Conservation (phyloP, 2,329 filamentous ascomycete genomes). For the Fusarium beomiforme region DNA sequence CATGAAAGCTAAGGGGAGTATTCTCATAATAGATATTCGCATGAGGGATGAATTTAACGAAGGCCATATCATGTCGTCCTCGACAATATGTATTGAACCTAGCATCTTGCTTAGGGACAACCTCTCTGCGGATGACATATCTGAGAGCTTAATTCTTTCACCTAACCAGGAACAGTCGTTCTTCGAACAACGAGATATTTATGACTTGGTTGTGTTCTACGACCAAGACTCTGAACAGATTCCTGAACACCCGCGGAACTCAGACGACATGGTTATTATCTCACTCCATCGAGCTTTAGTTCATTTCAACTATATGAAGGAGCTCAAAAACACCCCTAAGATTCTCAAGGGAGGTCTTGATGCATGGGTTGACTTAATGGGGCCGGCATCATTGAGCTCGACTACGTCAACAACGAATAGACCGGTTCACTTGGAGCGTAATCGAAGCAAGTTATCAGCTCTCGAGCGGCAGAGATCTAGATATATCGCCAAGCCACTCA, state of each 20-base stretch:
- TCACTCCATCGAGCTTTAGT: constrained; percentile 82
- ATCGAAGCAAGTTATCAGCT: constrained; percentile 48
- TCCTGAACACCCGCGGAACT: constrained; percentile 44
- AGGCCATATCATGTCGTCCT: constrained; percentile 86
- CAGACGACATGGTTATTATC: constrained; percentile 67
- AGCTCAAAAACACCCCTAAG: constrained; percentile 77
- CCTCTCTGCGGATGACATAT: constrained; percentile 69
- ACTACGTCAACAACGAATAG: constrained; percentile 49
- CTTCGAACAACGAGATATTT: constrained; percentile 78
- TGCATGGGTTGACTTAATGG: constrained; percentile 87
- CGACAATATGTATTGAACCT: constrained; percentile 91
- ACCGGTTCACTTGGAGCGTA: constrained; percentile 10
- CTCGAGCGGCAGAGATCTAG: constrained; percentile 53
- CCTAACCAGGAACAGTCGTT: constrained; percentile 78
- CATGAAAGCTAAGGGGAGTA: constrained; percentile 66
- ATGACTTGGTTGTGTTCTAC: constrained; percentile 91
- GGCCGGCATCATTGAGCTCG: constrained; percentile 67
- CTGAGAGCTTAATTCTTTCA: constrained; percentile 75
- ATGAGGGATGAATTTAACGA: constrained; percentile 82
- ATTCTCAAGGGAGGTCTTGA: constrained; percentile 84
- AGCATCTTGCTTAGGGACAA: constrained; percentile 74
- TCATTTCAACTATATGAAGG: constrained; percentile 84
- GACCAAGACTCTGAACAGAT: constrained; percentile 74
- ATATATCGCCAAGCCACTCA: constrained; percentile 72
- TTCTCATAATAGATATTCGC: constrained; percentile 89